A percentile compares a stretch with the other conserved stretches of the same genome.
Evolutionary conservation across 306 rosid genomes (phyloP).

Genomic region (Coriaria nepalensis): DNA sequence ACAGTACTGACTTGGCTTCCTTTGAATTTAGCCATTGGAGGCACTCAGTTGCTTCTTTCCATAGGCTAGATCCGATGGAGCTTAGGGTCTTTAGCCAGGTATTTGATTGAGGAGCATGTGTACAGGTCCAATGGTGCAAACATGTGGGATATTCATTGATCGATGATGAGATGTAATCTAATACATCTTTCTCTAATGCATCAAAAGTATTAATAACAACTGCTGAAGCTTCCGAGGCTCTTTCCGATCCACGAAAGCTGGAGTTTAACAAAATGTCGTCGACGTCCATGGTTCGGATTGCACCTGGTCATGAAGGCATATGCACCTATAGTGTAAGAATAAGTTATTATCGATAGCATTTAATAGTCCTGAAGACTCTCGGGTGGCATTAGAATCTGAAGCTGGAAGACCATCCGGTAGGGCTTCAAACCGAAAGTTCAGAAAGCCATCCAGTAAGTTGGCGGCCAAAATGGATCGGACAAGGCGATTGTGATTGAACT

Average conservation of each 20-base stretch:
- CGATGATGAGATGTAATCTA: constrained; percentile 7
- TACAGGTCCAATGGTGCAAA: constrained; percentile 13
- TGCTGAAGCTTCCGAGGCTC: constrained; percentile 9
- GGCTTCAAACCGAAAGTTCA: constrained; percentile 22
- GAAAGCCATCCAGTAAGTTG: background rate
- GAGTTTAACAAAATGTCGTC: constrained; percentile 5
- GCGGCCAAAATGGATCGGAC: too few relatives aligned
- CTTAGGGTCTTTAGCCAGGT: too few relatives aligned
- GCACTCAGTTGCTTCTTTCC: constrained; percentile 11
- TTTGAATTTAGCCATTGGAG: constrained; percentile 11
- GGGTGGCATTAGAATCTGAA: constrained; percentile 17
- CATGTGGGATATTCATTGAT: constrained; percentile 5
- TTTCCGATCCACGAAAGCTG: background rate
- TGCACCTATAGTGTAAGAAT: too few relatives aligned
- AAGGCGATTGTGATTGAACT: too few relatives aligned
- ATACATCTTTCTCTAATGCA: constrained; percentile 3
- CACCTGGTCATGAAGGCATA: too few relatives aligned
- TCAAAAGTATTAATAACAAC: constrained; percentile 18
- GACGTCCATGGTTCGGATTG: constrained; percentile 6
- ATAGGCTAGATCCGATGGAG: constrained; percentile 4
- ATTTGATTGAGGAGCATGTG: background rate
- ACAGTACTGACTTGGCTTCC: constrained; percentile 4
- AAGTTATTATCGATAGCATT: background rate
- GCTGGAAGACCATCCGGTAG: constrained; percentile 32
- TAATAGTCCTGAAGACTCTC: constrained; percentile 17